Base-by-base conservation (phyloP, 78 protist species). In the slime mould (Dictyostelium discoideum) region DNA sequence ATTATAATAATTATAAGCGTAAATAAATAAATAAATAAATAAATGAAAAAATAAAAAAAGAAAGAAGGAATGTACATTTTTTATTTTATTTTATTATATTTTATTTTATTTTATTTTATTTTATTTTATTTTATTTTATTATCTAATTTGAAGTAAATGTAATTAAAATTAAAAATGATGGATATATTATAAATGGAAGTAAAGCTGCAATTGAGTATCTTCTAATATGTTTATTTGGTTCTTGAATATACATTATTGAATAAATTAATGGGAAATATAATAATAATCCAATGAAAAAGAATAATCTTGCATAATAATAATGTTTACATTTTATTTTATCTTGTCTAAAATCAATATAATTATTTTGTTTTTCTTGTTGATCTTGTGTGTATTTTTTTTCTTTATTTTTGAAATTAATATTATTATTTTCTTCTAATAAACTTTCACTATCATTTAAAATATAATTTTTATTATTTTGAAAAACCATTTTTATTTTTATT, bases 221-320 rank as follows among this genome's bases (percentile, higher is more conserved):
- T 14, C 20, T 74, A 29, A 74, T 37, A 74, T 32, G 4, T 74
- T 32, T 74, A 37, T 74, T 74, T 14, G 81, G 81, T 74, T 74
- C 81, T 14, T 39, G 10, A 16, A 74, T 29, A 37, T 37, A 74
- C 81, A 74, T 74, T 16, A 74, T 74, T 29, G 81, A 74, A 74
- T 74, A 74, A 14, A 74, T 74, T 37, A 74, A 74, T 37, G 81
- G 81, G 18, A 74, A 74, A 37, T 74, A 74, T 4, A 74, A 74
- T 18, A 74, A 37, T 13, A 74, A 16, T 29, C 81, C 81, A 16
- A 74, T 1, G 24, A 37, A 26, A 74, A 74, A 74, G 48, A 74
- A 74, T 2, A 74, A 4, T 74, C 26, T 26, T 14, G 81, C 81
- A 32, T 37, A 32, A 11, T 74, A 16, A 37, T 74, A 74, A 74